Conservation (phyloP, 345 rosid genomes). For the Eucalyptus curtisii region DNA sequence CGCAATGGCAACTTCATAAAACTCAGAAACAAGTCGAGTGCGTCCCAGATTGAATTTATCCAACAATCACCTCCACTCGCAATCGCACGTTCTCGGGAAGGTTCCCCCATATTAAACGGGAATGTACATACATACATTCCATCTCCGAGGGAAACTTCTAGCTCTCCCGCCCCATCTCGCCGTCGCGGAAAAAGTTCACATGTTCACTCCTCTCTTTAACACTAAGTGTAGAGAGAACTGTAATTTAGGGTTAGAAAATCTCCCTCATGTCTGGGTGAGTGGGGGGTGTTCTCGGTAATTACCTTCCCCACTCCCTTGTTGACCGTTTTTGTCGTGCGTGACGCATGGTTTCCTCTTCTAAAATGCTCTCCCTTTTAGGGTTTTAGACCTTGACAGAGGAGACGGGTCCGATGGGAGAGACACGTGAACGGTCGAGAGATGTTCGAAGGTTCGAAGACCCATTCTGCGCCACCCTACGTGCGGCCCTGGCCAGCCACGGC, state of each 20-base stretch:
- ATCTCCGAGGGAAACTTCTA: not conserved
- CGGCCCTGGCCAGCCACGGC: not conserved
- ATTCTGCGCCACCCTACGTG: not conserved
- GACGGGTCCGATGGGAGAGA: not conserved
- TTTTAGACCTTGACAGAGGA: not conserved
- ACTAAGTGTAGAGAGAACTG: not conserved
- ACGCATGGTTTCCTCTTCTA: too few species aligned
- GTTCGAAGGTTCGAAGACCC: not conserved
- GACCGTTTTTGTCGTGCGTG: not conserved
- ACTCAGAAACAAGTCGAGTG: accelerated
- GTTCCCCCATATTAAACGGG: not conserved
- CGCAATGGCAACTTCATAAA: not conserved
- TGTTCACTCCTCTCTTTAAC: not conserved
- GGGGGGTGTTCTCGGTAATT: not conserved
- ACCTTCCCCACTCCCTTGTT: not conserved
- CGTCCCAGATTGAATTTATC: accelerated
- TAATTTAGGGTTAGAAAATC: not conserved
- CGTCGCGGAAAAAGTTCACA: not conserved
- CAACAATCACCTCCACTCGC: not conserved
- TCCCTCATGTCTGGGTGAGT: not conserved
- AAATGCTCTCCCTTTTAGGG: too few species aligned
- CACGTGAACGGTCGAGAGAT: not conserved
- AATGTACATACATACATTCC: not conserved
- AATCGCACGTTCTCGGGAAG: accelerated
- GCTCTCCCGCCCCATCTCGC: not conserved